phyloP scores from a whole-genome alignment of 116 monocot species.

The Iris pallida region DNA sequence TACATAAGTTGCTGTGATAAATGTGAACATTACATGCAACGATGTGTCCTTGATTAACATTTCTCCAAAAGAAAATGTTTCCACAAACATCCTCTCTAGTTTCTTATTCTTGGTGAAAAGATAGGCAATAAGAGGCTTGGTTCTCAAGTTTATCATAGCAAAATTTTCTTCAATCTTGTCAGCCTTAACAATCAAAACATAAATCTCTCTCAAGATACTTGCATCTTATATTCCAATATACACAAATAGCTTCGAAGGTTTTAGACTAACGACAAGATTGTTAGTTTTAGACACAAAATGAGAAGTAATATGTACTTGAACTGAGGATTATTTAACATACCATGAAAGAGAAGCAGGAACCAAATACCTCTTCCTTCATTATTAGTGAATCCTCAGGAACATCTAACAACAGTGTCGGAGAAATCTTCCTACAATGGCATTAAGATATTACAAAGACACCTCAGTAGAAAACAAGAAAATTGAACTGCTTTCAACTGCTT shows the following conservation, averaged over 20 bases:
- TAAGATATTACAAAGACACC: too few species aligned
- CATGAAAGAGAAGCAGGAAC: conserved; percentile 72
- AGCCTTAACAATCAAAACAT: too few species aligned
- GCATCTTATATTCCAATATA: too few species aligned
- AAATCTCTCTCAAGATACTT: too few species aligned
- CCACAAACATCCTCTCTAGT: conserved; percentile 64
- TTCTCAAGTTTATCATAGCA: conserved; percentile 63
- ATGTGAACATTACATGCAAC: conserved; percentile 50
- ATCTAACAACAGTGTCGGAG: conserved; percentile 79
- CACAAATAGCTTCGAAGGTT: too few species aligned
- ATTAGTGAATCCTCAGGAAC: conserved; percentile 64
- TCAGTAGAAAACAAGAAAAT: not conserved
- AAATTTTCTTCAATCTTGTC: too few species aligned
- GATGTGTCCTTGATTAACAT: conserved; percentile 66
- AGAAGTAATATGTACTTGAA: too few species aligned
- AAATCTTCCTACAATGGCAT: conserved; percentile 48
- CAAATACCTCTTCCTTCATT: conserved; percentile 89
- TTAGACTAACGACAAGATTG: too few species aligned
- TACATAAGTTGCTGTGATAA: too few species aligned
- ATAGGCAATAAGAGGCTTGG: conserved; percentile 91
- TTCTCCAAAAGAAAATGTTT: conserved; percentile 61
- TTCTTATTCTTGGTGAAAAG: conserved; percentile 85
- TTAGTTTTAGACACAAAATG: too few species aligned
- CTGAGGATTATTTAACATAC: conserved; percentile 17
- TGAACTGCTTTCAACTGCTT: conserved; percentile 50